These are phyloP conservation scores for Stemphylium lycopersici DNA, from an alignment of 2,329 filamentous ascomycete species.

Conservation along the genomic window DNA sequence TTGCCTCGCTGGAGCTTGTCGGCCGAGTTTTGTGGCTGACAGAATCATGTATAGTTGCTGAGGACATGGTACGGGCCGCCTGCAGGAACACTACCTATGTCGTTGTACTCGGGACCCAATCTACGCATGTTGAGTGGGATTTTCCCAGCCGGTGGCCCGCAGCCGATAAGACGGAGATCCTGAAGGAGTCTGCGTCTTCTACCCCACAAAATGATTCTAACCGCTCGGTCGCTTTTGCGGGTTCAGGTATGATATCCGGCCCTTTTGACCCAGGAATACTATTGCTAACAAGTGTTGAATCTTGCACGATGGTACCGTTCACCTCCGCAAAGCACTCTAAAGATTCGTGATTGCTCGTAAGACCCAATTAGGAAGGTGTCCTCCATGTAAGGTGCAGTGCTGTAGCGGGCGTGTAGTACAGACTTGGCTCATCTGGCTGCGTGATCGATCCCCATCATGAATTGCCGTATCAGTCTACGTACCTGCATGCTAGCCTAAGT, in stretches of 20 bases:
- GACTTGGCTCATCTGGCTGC: neutral
- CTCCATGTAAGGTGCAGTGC: no score
- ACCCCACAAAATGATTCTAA: neutral
- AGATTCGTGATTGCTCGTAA: neutral
- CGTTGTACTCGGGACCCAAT: neutral
- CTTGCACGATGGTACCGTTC: neutral
- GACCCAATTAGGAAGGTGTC: conserved; percentile 6
- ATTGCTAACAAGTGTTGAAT: neutral
- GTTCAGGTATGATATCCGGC: neutral
- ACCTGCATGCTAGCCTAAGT: conserved; percentile 1
- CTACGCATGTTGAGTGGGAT: neutral
- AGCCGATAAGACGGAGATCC: neutral
- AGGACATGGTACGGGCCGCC: neutral
- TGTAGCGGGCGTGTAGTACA: neutral
- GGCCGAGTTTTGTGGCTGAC: neutral
- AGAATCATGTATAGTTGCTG: neutral
- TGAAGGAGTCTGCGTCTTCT: neutral
- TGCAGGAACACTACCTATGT: neutral
- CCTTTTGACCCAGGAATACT: neutral
- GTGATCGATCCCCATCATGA: neutral
- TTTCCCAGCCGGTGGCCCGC: neutral
- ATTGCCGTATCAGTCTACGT: neutral
- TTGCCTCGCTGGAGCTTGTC: neutral
- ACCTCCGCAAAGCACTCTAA: neutral
- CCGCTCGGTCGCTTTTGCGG: neutral